phyloP scores from a whole-genome alignment of 2,329 filamentous ascomycete genomes.

The Trichoderma sp. region DNA sequence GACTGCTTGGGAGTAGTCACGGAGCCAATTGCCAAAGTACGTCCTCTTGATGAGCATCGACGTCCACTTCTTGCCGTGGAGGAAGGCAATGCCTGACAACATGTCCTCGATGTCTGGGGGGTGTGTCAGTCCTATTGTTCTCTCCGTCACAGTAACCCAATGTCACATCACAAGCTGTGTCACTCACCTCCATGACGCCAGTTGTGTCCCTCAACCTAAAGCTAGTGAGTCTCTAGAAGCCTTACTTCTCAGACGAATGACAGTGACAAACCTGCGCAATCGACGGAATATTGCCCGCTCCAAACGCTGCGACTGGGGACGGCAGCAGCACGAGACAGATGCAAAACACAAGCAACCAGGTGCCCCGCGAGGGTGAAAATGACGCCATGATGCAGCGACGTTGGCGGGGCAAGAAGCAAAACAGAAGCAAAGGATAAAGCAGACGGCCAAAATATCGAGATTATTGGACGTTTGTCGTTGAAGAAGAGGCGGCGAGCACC shows the following conservation, averaged over 20 bases:
- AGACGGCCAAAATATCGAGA: no score
- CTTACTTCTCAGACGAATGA: neutral
- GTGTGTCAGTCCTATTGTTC: neutral
- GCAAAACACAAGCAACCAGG: conserved; percentile 55
- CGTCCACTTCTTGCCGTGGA: conserved; percentile 83
- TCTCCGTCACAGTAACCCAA: neutral
- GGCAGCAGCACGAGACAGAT: conserved; percentile 61
- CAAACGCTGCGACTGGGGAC: conserved; percentile 62
- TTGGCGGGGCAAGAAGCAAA: conserved; percentile 9
- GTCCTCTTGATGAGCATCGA: conserved; percentile 75
- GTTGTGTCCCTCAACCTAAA: conserved; percentile 67
- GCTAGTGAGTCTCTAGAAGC: neutral
- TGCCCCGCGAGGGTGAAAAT: conserved; percentile 50
- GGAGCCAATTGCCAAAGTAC: conserved; percentile 86
- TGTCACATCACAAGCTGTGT: neutral
- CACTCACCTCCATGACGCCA: conserved; percentile 66
- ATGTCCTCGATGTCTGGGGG: conserved; percentile 74
- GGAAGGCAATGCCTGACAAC: conserved; percentile 74
- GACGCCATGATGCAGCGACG: conserved; percentile 49
- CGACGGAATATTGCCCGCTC: conserved; percentile 72
- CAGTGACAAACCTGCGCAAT: conserved; percentile 50
- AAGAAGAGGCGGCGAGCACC: neutral
- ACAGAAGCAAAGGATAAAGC: neutral
- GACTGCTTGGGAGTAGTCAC: conserved; percentile 83
- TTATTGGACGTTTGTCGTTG: no score